Evolutionary conservation across 2,329 filamentous ascomycete genomes (phyloP).

Genomic region (Fusarium agapanthi): DNA sequence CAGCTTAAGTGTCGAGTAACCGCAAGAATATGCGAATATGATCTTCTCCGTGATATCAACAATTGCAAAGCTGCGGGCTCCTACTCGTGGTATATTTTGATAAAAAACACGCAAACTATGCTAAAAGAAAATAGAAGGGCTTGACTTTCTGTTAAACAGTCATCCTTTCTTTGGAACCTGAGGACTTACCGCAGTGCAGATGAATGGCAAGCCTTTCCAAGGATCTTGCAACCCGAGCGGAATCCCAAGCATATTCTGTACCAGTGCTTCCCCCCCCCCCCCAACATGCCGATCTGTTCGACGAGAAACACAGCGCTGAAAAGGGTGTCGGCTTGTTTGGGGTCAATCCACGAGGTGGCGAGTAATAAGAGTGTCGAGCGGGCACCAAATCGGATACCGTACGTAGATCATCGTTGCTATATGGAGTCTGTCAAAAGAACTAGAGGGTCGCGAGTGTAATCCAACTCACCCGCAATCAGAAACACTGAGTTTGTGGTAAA

Average conservation of each 20-base stretch:
- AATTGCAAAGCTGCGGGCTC: neutral
- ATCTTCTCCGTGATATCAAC: neutral
- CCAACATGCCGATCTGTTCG: neutral
- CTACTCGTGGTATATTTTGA: fast-evolving
- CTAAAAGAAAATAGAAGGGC: neutral
- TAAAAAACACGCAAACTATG: neutral
- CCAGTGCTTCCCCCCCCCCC: too few species aligned
- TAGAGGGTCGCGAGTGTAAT: fast-evolving
- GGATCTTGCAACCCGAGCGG: neutral
- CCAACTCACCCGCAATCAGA: neutral
- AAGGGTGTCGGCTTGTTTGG: neutral
- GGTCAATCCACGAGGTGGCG: neutral
- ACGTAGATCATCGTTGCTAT: neutral
- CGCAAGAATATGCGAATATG: too few species aligned
- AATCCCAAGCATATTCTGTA: neutral
- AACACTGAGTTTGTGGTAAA: neutral
- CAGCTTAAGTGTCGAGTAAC: neutral
- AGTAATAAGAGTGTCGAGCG: neutral
- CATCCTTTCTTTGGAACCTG: too few species aligned
- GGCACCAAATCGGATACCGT: neutral
- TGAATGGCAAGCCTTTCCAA: neutral
- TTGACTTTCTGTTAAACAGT: neutral
- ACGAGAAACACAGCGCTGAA: neutral
- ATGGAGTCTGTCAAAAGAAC: neutral
- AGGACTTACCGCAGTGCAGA: too few species aligned